These are phyloP conservation scores for Macrophomina tecta DNA, from an alignment of 2,329 filamentous ascomycete genomes.

Conservation along the genomic window DNA sequence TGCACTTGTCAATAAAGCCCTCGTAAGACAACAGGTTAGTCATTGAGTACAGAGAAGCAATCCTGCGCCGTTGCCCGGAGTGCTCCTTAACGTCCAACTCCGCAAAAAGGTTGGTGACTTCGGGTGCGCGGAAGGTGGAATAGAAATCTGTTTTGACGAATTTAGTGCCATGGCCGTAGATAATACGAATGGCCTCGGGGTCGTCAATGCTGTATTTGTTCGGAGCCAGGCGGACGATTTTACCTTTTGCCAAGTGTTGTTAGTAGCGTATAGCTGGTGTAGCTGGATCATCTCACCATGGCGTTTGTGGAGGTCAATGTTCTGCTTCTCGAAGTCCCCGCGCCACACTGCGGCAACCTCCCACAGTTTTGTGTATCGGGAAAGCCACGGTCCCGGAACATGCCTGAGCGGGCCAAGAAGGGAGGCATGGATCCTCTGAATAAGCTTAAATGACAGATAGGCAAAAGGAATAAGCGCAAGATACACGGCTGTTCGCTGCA, in stretches of 20 bases:
- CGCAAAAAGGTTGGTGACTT: neutral
- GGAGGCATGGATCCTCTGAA: neutral
- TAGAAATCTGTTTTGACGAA: constrained; percentile 61
- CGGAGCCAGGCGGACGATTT: constrained; percentile 41
- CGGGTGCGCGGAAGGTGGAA: neutral
- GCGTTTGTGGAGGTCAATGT: constrained; percentile 33
- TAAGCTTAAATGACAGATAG: neutral
- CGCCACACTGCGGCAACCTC: constrained; percentile 32
- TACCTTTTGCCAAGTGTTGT: neutral
- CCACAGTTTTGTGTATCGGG: constrained; percentile 34
- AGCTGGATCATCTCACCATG: neutral
- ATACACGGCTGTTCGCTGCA: neutral
- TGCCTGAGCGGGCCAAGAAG: constrained; percentile 30
- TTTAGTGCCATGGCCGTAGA: constrained; percentile 43
- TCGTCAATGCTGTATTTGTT: constrained; percentile 40
- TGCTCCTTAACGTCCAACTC: constrained; percentile 8
- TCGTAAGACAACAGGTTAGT: constrained; percentile 46
- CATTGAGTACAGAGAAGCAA: constrained; percentile 45
- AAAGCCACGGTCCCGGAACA: constrained; percentile 33
- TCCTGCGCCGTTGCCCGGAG: neutral
- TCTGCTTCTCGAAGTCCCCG: constrained; percentile 33
- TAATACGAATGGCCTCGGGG: constrained; percentile 39
- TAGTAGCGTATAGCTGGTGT: neutral
- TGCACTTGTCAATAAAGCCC: constrained; percentile 35
- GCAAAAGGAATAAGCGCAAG: neutral